These are phyloP conservation scores for Mycena latifolia DNA, from an alignment of 768 basidiomycete species.

Conservation along the genomic window DNA sequence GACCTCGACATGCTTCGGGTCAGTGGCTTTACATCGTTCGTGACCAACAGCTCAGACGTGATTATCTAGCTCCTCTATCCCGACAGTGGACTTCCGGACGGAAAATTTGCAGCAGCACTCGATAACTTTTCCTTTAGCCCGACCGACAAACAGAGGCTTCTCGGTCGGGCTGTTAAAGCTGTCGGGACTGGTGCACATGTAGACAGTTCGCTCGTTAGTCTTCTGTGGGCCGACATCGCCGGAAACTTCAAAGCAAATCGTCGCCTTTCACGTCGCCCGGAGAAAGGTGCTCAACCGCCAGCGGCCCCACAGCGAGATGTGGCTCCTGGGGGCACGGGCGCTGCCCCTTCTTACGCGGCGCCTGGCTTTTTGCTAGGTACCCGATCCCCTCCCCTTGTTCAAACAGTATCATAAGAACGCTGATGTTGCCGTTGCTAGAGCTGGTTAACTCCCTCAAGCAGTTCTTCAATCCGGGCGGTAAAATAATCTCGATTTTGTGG, in stretches of 20 bases:
- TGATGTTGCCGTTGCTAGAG: too few relatives aligned
- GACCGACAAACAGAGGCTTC: not conserved
- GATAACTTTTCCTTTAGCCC: not conserved
- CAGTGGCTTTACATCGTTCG: not conserved
- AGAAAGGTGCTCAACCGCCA: not conserved
- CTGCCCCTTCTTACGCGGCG: too few relatives aligned
- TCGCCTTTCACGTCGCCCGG: not conserved
- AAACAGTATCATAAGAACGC: too few relatives aligned
- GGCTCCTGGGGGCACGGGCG: too few relatives aligned
- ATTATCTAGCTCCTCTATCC: slow-evolving; percentile 14
- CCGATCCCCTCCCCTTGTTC: too few relatives aligned
- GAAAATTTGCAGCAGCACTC: slow-evolving; percentile 4
- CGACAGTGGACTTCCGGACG: not conserved
- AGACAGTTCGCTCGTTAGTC: not conserved
- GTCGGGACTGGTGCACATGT: not conserved
- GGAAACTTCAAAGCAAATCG: not conserved
- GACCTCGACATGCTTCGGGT: slow-evolving; percentile 9
- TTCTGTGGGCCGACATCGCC: not conserved
- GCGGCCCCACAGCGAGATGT: too few relatives aligned
- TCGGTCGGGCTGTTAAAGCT: not conserved
- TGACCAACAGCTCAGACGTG: too few relatives aligned
- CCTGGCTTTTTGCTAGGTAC: too few relatives aligned
- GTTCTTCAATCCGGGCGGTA: slow-evolving; percentile 41
- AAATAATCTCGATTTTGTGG: too few relatives aligned
- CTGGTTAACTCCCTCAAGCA: slow-evolving; percentile 16